Evolutionary conservation across 176 grass and related monocot genomes (phyloP), one percentile per base, ranked within the genome.

Genomic region (Musa acuminata): DNA sequence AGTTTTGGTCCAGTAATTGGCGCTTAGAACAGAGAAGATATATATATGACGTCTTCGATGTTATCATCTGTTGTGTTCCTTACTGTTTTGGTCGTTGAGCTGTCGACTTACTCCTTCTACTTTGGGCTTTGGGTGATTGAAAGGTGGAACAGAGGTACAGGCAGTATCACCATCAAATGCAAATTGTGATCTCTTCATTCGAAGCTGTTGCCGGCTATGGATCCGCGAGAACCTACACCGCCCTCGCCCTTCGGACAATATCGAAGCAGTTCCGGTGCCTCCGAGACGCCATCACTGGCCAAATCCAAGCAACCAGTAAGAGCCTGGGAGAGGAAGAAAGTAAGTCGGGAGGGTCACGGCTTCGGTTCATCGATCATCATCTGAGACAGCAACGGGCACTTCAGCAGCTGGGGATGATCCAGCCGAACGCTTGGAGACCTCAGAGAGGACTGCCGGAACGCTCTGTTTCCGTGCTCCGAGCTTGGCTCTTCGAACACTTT

Each of bases 401-500:
- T 51, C 95, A 99, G 76, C 96, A 99, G 77, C 86, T 99, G 1
- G 96, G 96, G 3, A 95, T 99, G 96, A 91, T 99, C 73, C 96
- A 99, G 87, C 87, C 87, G 82, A 93, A 88, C 58, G 91, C 91
- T 1, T 99, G 96, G 96, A 84, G 96, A 8, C 96, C 96, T 0
- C 96, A 99, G 86, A 81, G 96, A 7, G 96, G 91, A 0, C 82
- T 99, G 23, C 96, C 91, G 19, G 96, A 99, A 71, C 86, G 96
- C 57, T 95, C 91, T 73, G 96, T 99, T 74, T 99, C 96, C 53
- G 88, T 99, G 77, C 96, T 99, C 60, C 84, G 96, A 0, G 88
- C 96, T 0, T 99, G 96, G 96, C 96, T 99, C 89, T 99, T 99
- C 88, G 96, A 99, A 35, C 96, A 99, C 77, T 99, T 99, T 81